A percentile compares a stretch with the other conserved stretches of the same genome.
Conservation (phyloP, 2,329 filamentous ascomycete genomes). For the Colletotrichum orbiculare region DNA sequence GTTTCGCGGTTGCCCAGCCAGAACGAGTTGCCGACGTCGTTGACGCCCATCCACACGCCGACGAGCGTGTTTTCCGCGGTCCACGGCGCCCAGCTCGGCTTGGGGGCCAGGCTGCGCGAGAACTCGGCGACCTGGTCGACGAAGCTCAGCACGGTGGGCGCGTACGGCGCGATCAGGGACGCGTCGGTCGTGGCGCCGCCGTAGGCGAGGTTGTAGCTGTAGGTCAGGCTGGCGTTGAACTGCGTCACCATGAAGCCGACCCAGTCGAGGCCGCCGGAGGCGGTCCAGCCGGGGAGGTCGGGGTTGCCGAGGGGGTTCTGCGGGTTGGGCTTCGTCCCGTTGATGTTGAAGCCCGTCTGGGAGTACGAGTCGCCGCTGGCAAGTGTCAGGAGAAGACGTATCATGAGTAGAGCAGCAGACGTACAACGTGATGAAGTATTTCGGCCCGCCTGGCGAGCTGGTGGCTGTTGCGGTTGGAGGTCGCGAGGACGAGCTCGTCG, state of each 20-base stretch:
- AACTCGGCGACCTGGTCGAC: constrained; percentile 63
- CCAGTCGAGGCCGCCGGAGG: constrained; percentile 60
- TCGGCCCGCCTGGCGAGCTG: constrained; percentile 26
- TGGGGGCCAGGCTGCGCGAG: constrained; percentile 43
- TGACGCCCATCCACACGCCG: constrained; percentile 66
- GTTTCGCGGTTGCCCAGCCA: constrained; percentile 42
- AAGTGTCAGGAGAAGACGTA: neutral
- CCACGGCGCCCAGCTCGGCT: constrained; percentile 53
- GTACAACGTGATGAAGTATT: constrained; percentile 56
- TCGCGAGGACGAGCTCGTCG: constrained; percentile 4
- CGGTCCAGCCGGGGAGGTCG: constrained; percentile 59
- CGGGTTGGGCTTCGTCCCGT: constrained; percentile 59
- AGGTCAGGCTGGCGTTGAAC: constrained; percentile 53
- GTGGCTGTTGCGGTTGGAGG: constrained; percentile 4
- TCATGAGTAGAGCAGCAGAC: constrained; percentile 2
- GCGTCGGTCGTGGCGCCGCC: constrained; percentile 63
- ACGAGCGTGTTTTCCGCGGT: constrained; percentile 56
- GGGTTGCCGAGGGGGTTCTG: constrained; percentile 72
- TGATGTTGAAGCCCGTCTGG: constrained; percentile 66
- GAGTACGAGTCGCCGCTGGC: constrained; percentile 69
- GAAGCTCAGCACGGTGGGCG: constrained; percentile 59
- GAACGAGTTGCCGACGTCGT: constrained; percentile 64
- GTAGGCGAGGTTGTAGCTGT: constrained; percentile 62
- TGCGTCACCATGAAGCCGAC: constrained; percentile 56
- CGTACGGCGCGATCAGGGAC: constrained; percentile 59